Evolutionary conservation across 352 stramenopile genomes (phyloP).

Genomic region (Pythium dissimile): DNA sequence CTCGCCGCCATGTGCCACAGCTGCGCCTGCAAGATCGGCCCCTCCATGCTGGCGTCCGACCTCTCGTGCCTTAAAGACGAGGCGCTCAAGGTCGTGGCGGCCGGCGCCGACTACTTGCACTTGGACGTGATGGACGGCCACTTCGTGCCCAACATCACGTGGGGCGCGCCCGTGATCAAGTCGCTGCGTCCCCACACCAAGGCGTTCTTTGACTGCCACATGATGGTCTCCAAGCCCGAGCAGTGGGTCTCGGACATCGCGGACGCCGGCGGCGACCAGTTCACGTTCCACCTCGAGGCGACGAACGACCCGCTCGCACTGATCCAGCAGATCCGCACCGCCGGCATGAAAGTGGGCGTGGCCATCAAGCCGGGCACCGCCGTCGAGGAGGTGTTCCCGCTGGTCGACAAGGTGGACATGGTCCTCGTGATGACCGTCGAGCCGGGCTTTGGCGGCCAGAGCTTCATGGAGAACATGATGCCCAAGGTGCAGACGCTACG

Average conservation of each 20-base stretch:
- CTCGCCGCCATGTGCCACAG: constrained; percentile 64
- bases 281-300: constrained; percentile 96
- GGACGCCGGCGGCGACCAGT: constrained; percentile 92
- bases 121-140: constrained; percentile 99
- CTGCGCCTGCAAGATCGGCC: constrained; percentile 88
- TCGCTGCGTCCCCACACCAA: constrained; percentile 83
- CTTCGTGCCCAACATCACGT: constrained; percentile 98
- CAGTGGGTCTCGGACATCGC: constrained; percentile 96
- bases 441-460: constrained; percentile 96
- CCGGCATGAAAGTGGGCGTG: constrained; percentile 94
- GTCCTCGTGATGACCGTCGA: constrained; percentile 98
- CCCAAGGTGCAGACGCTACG: constrained; percentile 90
- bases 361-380: constrained; percentile 94
- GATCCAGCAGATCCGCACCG: constrained; percentile 82
- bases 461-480: constrained; percentile 97
- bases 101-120: constrained; percentile 95
- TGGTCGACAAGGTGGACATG: constrained; percentile 91
- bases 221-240: constrained; percentile 96
- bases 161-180: constrained; percentile 95
- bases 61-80: constrained; percentile 92
- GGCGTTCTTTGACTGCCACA: constrained; percentile 96
- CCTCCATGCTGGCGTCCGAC: constrained; percentile 93
- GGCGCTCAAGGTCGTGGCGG: constrained; percentile 83
- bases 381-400: constrained; percentile 82
- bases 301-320: constrained; percentile 64